Conservation (phyloP, 345 rosid species). For the Melaleuca quinquenervia region DNA sequence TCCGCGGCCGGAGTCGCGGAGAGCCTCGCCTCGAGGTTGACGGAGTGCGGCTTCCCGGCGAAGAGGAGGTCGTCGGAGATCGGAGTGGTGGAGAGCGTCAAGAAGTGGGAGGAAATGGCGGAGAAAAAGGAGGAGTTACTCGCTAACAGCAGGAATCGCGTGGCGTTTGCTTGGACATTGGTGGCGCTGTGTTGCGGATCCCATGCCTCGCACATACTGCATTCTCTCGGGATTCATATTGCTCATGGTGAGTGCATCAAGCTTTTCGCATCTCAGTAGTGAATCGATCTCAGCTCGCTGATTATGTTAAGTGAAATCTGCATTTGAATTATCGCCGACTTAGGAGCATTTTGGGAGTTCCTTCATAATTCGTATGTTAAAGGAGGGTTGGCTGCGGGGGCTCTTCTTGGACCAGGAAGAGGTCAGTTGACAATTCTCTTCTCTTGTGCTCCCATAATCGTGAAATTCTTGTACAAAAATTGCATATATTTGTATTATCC, state of each 20-base stretch:
- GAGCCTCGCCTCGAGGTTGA: conserved; percentile 59
- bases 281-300: not conserved
- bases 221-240: conserved; percentile 77
- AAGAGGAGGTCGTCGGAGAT: conserved; percentile 40
- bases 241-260: conserved; percentile 47
- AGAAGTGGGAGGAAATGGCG: conserved; percentile 70
- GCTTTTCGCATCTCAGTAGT: not conserved
- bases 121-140: conserved; percentile 73
- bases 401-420: conserved; percentile 93
- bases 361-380: conserved; percentile 79
- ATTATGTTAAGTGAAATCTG: not conserved
- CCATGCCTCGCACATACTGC: conserved; percentile 78
- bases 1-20: conserved; percentile 33
- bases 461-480: not conserved
- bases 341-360: conserved; percentile 65
- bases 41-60: conserved; percentile 73
- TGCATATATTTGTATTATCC: not conserved
- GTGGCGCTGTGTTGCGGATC: conserved; percentile 95
- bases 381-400: conserved; percentile 71
- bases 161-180: conserved; percentile 87
- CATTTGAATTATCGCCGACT: conserved; percentile 4
- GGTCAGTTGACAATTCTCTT: conserved; percentile 28
- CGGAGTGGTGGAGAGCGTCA: conserved; percentile 71
- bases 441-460: not conserved
- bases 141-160: conserved; percentile 67